Evolutionary conservation across 2,329 filamentous ascomycete genomes (phyloP).

Genomic region (Colletotrichum higginsianum): DNA sequence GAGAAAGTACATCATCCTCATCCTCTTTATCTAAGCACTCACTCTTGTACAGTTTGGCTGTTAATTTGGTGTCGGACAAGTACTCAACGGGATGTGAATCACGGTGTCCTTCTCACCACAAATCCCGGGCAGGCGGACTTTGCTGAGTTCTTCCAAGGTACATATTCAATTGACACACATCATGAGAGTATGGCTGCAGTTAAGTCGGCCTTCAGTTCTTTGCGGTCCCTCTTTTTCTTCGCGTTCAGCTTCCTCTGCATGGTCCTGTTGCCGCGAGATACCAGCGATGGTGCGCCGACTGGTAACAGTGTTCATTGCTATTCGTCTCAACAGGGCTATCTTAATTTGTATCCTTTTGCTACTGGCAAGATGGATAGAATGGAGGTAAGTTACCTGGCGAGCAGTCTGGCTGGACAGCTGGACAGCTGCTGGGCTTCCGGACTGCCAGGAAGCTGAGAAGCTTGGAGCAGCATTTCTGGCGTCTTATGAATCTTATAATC

Average conservation of each 20-base stretch:
- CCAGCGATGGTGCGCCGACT: slow-evolving; percentile 14
- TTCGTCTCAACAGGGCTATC: too few species aligned
- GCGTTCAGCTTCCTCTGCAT: slow-evolving; percentile 72
- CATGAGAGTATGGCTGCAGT: slow-evolving; percentile 67
- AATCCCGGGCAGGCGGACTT: slow-evolving; percentile 65
- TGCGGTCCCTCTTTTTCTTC: slow-evolving; percentile 69
- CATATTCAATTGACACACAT: slow-evolving; percentile 66
- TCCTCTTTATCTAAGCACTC: slow-evolving; percentile 67
- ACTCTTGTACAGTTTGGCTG: slow-evolving; percentile 69
- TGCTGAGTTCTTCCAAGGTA: slow-evolving; percentile 68
- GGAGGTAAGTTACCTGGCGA: too few species aligned
- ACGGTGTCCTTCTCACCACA: slow-evolving; percentile 63
- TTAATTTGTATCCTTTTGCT: too few species aligned
- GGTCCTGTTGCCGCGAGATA: slow-evolving; percentile 50
- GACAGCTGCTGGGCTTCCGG: too few species aligned
- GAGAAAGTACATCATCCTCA: slow-evolving; percentile 73
- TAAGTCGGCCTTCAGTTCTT: slow-evolving; percentile 67
- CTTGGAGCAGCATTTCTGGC: too few species aligned
- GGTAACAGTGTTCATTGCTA: not conserved
- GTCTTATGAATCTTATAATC: too few species aligned
- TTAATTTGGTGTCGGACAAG: slow-evolving; percentile 69
- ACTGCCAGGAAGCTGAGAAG: too few species aligned
- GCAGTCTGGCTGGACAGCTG: too few species aligned
- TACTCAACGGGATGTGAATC: slow-evolving; percentile 61
- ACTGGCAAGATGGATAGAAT: too few species aligned